These are phyloP conservation scores for Phaeosphaeria sp. DNA, from an alignment of 2,329 filamentous ascomycete genomes.

Conservation along the genomic window DNA sequence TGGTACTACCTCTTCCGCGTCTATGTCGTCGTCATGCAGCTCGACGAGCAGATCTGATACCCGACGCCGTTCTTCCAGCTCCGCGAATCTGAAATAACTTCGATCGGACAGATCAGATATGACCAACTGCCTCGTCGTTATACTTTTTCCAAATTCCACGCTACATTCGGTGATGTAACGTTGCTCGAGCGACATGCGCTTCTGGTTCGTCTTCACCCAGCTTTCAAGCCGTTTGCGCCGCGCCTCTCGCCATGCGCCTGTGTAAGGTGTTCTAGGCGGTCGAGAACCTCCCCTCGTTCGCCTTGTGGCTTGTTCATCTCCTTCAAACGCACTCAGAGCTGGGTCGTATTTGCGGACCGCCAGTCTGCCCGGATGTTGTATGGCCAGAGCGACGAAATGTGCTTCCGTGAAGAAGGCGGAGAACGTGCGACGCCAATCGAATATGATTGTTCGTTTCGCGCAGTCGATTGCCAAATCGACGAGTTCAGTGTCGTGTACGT, in stretches of 20 bases:
- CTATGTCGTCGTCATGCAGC: background rate
- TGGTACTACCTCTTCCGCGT: slow-evolving; percentile 12
- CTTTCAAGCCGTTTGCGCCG: slow-evolving; percentile 18
- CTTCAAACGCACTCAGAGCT: slow-evolving; percentile 1
- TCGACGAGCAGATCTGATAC: background rate
- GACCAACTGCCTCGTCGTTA: background rate
- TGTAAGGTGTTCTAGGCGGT: background rate
- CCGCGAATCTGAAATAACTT: background rate
- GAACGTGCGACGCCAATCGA: slow-evolving; percentile 23
- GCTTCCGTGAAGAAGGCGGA: slow-evolving; percentile 22
- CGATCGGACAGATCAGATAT: background rate
- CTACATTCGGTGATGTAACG: slow-evolving; percentile 15
- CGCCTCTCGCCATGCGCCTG: slow-evolving; percentile 9
- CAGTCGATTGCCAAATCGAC: slow-evolving; percentile 21
- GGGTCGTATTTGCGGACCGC: slow-evolving; percentile 14
- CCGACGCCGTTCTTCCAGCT: background rate
- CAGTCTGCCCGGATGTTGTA: background rate
- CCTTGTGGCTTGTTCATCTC: background rate
- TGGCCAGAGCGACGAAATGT: slow-evolving; percentile 12
- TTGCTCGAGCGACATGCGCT: slow-evolving; percentile 20
- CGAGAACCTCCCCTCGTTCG: background rate
- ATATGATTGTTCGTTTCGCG: slow-evolving; percentile 18
- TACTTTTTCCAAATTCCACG: background rate
- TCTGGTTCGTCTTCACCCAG: slow-evolving; percentile 21
- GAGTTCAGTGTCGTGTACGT: slow-evolving; percentile 24